Conservation (phyloP, 2,329 filamentous ascomycete species). For the Torrubiella hemipterigena region DNA sequence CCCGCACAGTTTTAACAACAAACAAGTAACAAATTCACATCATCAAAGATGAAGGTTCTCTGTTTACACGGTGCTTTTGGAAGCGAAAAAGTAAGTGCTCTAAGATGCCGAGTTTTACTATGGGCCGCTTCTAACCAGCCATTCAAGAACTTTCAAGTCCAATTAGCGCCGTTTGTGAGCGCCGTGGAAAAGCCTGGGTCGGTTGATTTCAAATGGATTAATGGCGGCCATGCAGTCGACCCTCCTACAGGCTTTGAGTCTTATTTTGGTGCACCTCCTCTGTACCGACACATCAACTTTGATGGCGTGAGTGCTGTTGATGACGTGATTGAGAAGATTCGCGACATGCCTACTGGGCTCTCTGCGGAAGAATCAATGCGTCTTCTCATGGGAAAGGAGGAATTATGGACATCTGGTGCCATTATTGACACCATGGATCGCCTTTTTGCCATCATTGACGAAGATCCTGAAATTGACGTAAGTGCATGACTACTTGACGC, state of each 20-base stretch:
- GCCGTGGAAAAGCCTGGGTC: slow-evolving; percentile 8
- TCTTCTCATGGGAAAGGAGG: slow-evolving; percentile 26
- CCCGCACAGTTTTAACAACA: too few relatives aligned
- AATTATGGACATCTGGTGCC: slow-evolving; percentile 8
- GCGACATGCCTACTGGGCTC: slow-evolving; percentile 39
- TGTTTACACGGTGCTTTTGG: slow-evolving; percentile 47
- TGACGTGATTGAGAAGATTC: slow-evolving; percentile 36
- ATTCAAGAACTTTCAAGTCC: slow-evolving; percentile 42
- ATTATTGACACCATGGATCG: slow-evolving; percentile 9
- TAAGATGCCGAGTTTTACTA: slow-evolving; percentile 3
- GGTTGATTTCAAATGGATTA: slow-evolving; percentile 33
- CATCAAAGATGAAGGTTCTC: slow-evolving; percentile 42
- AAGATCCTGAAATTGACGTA: slow-evolving; percentile 20
- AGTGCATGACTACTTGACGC: slow-evolving; percentile 4
- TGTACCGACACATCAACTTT: slow-evolving; percentile 41
- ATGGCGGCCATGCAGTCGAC: slow-evolving; percentile 35
- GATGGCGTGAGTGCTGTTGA: slow-evolving; percentile 29
- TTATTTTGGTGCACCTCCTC: slow-evolving; percentile 43
- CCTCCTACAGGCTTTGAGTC: slow-evolving; percentile 43
- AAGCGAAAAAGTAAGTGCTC: slow-evolving; percentile 35
- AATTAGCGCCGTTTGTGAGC: slow-evolving; percentile 25
- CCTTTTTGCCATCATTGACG: slow-evolving; percentile 31
- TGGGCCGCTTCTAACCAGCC: slow-evolving; percentile 5
- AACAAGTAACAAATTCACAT: too few relatives aligned
- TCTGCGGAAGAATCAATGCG: slow-evolving; percentile 45